phyloP scores from a whole-genome alignment of 1,284 basidiomycete species.

The Filobasidium uniguttulatum region DNA sequence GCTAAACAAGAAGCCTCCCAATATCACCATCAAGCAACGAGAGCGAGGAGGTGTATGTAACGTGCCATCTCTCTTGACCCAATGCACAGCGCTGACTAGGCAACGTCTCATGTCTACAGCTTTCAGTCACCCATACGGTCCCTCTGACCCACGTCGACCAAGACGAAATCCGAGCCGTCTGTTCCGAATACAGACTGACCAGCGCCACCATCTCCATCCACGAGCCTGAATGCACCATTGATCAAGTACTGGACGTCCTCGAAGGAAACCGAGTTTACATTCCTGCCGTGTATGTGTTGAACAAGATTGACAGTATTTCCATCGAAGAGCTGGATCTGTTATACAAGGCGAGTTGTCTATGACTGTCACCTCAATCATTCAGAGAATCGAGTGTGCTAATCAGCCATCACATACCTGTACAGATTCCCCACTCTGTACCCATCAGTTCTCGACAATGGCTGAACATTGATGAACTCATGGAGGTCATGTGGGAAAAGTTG shows the following conservation, averaged over 20 bases:
- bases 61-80: constrained; percentile 10
- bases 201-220: constrained; percentile 92
- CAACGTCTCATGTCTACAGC: constrained; percentile 31
- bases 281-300: constrained; percentile 66
- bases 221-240: constrained; percentile 80
- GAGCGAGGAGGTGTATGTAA: constrained; percentile 73
- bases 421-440: constrained; percentile 87
- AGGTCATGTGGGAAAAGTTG: constrained; percentile 77
- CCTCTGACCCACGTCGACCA: constrained; percentile 93
- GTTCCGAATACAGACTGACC: constrained; percentile 76
- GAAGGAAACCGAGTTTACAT: constrained; percentile 93
- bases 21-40: constrained; percentile 76
- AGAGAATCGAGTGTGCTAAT: constrained; percentile 44
- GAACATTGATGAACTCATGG: constrained; percentile 89
- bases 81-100: not conserved
- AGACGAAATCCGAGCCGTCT: constrained; percentile 90
- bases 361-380: too few relatives aligned
- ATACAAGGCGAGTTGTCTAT: constrained; percentile 40
- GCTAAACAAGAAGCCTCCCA: constrained; percentile 87
- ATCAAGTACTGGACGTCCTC: constrained; percentile 94
- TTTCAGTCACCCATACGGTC: constrained; percentile 87
- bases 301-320: constrained; percentile 91
- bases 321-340: constrained; percentile 96
- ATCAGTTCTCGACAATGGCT: constrained; percentile 83
- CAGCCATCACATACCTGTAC: not conserved